Evolutionary conservation across 352 stramenopile species (phyloP).

Genomic region (Globisporangium echinulatum): DNA sequence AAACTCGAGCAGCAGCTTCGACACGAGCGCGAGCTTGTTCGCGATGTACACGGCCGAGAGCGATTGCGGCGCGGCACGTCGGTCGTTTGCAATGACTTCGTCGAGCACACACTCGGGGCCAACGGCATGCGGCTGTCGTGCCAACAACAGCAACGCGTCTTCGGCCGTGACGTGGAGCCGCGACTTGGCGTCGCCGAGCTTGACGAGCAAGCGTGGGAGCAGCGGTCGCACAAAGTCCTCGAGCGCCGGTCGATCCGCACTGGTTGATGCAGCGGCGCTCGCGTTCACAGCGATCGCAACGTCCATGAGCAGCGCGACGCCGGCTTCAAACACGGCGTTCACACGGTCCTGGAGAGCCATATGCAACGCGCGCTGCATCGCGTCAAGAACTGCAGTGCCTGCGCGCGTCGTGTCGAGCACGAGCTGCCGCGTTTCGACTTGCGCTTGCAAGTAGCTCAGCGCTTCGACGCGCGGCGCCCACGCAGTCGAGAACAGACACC

Average conservation of each 20-base stretch:
- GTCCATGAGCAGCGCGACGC: slow-evolving; percentile 64
- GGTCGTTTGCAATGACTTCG: slow-evolving; percentile 63
- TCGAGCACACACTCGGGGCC: slow-evolving; percentile 69
- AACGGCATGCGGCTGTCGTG: slow-evolving; percentile 46
- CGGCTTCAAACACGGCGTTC: slow-evolving; percentile 74
- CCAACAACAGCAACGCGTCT: slow-evolving; percentile 66
- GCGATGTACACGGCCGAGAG: slow-evolving; percentile 50
- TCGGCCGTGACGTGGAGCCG: slow-evolving; percentile 64
- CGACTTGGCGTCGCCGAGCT: slow-evolving; percentile 72
- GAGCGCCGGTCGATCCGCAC: slow-evolving; percentile 8
- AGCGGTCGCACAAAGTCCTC: slow-evolving; percentile 62
- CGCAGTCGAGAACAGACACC: slow-evolving; percentile 74
- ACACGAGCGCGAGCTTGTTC: slow-evolving; percentile 70
- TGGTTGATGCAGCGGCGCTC: slow-evolving; percentile 4
- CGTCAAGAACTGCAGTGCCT: not conserved
- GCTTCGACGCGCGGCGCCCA: slow-evolving; percentile 78
- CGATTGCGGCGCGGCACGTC: slow-evolving; percentile 41
- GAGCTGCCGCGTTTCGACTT: slow-evolving; percentile 49
- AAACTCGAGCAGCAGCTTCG: slow-evolving; percentile 76
- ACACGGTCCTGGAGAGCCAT: slow-evolving; percentile 67
- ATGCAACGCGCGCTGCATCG: slow-evolving; percentile 14
- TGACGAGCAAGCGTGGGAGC: slow-evolving; percentile 61
- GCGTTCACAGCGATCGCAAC: slow-evolving; percentile 54
- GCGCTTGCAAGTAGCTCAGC: slow-evolving; percentile 66
- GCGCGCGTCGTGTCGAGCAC: slow-evolving; percentile 25